Evolutionary conservation across 257 asterid genomes (phyloP).

Genomic region (Penstemon newberryi): DNA sequence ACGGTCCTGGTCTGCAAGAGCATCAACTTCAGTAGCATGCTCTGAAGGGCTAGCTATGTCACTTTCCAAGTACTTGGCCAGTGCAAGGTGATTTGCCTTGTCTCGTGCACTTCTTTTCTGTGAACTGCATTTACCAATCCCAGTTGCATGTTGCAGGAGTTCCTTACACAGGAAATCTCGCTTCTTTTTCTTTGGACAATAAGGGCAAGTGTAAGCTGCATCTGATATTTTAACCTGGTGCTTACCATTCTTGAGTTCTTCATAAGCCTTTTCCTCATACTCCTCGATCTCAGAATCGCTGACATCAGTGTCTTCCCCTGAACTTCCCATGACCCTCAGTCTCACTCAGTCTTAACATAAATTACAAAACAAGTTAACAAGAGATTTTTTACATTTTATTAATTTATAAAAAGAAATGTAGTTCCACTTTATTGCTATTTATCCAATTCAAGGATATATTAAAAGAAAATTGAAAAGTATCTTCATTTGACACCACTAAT

Average conservation of each 20-base stretch:
- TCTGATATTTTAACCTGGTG: conserved; percentile 53
- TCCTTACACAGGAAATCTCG: conserved; percentile 51
- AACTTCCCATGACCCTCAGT: conserved; percentile 39
- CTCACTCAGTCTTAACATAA: conserved; percentile 21
- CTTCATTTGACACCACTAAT: no score
- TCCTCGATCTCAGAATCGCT: conserved; percentile 39
- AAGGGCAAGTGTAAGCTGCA: conserved; percentile 66
- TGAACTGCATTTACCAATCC: conserved; percentile 54
- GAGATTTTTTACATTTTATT: no score
- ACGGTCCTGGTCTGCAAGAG: conserved; percentile 54
- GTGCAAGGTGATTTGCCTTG: conserved; percentile 68
- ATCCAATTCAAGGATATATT: no score
- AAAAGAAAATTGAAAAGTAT: no score
- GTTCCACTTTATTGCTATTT: no score
- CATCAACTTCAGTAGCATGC: conserved; percentile 39
- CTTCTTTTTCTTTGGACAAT: conserved; percentile 66
- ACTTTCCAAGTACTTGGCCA: conserved; percentile 64
- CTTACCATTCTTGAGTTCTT: conserved; percentile 57
- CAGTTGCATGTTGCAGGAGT: conserved; percentile 67
- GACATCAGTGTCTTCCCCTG: conserved; percentile 38
- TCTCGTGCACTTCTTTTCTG: conserved; percentile 57
- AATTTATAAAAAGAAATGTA: no score
- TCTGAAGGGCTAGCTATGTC: conserved; percentile 47
- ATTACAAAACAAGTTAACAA: background rate
- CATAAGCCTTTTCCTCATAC: conserved; percentile 36